phyloP scores from a whole-genome alignment of 768 basidiomycete genomes.

The Amanita fuliginea region DNA sequence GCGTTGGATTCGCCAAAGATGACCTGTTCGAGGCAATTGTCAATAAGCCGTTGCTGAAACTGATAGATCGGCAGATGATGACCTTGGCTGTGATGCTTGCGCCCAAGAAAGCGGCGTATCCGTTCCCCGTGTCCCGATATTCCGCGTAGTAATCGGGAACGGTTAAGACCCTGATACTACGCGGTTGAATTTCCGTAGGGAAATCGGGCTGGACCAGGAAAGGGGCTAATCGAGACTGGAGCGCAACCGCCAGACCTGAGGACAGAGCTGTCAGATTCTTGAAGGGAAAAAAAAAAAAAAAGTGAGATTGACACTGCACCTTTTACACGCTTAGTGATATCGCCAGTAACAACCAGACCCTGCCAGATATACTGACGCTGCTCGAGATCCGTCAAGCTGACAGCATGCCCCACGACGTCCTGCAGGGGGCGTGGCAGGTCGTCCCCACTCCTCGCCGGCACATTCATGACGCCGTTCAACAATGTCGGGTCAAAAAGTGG shows the following conservation, averaged over 20 bases:
- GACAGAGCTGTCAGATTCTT: background rate
- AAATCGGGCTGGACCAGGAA: constrained; percentile 54
- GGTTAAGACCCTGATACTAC: constrained; percentile 44
- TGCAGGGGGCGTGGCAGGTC: constrained; percentile 40
- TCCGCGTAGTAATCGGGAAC: constrained; percentile 90
- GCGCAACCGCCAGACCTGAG: constrained; percentile 51
- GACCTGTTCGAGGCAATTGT: constrained; percentile 37
- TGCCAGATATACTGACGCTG: constrained; percentile 67
- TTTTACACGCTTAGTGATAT: constrained; percentile 59
- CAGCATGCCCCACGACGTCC: constrained; percentile 54
- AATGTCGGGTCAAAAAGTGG: constrained; percentile 72
- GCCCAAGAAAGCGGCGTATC: constrained; percentile 72
- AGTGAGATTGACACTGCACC: constrained; percentile 26
- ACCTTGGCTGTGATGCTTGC: constrained; percentile 73
- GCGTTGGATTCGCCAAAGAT: constrained; percentile 60
- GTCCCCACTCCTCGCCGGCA: constrained; percentile 12
- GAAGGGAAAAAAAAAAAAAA: no score
- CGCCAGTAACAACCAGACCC: constrained; percentile 74
- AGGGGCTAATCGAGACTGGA: constrained; percentile 61
- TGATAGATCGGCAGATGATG: constrained; percentile 1
- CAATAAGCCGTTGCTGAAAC: background rate
- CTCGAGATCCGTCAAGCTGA: constrained; percentile 50
- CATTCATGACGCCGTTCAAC: constrained; percentile 27
- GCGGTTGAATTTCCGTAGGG: constrained; percentile 63
- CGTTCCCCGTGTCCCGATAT: constrained; percentile 78